Evolutionary conservation across 352 stramenopile genomes (phyloP).

Genomic region (Discostella stelligera): DNA sequence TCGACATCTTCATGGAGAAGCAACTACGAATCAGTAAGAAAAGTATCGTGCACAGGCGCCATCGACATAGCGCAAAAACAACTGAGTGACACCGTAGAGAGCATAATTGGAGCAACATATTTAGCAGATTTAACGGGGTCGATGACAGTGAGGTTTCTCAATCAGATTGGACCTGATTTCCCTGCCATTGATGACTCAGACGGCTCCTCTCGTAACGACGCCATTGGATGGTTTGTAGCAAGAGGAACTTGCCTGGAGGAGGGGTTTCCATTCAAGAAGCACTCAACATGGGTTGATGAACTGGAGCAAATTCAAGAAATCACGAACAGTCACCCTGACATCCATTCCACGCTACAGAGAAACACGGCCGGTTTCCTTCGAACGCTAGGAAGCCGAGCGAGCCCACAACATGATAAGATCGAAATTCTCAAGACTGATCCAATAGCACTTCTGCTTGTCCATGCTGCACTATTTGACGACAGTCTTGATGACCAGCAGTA

Average conservation of each 20-base stretch:
- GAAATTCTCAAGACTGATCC: slow-evolving; percentile 23
- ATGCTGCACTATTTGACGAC: slow-evolving; percentile 61
- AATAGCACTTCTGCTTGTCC: slow-evolving; percentile 30
- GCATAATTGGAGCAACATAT: slow-evolving; percentile 49
- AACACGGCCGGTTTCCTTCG: slow-evolving; percentile 18
- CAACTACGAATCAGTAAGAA: slow-evolving; percentile 1
- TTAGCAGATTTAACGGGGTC: slow-evolving; percentile 29
- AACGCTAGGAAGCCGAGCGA: slow-evolving; percentile 15
- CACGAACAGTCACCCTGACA: slow-evolving; percentile 14
- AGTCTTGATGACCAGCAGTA: slow-evolving; percentile 30
- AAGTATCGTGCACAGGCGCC: neutral
- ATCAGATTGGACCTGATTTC: slow-evolving; percentile 46
- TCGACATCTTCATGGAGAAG: slow-evolving; percentile 26
- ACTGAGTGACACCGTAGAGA: slow-evolving; percentile 55
- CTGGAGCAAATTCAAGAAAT: slow-evolving; percentile 23
- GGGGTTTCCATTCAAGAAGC: slow-evolving; percentile 39
- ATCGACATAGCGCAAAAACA: slow-evolving; percentile 26
- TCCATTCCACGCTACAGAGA: slow-evolving; percentile 26
- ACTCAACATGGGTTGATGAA: slow-evolving; percentile 33
- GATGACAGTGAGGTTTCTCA: slow-evolving; percentile 43
- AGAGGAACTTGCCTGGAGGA: slow-evolving; percentile 37
- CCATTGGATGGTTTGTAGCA: slow-evolving; percentile 29
- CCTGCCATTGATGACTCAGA: slow-evolving; percentile 2
- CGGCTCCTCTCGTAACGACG: neutral
- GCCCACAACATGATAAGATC: slow-evolving; percentile 14